Percentiles rank a stretch among this genome's conserved stretches.
Conservation (phyloP, 495 filamentous ascomycete genomes). For the Lophium mytilinum region DNA sequence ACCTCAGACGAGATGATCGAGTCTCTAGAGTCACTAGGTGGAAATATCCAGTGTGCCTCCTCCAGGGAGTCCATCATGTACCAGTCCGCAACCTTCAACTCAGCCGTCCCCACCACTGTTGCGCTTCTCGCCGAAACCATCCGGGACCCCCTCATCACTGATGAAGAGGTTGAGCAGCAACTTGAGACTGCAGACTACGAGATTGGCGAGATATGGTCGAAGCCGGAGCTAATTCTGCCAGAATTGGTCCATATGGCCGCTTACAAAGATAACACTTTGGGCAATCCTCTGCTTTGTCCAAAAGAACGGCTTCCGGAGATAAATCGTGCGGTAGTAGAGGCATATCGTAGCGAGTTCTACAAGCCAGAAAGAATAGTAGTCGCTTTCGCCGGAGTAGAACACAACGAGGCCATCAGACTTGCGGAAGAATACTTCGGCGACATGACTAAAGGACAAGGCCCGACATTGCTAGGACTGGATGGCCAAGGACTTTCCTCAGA, state of each 20-base stretch:
- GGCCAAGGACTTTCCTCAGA: not conserved
- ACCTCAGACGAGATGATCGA: constrained; percentile 81
- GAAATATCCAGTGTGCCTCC: constrained; percentile 93
- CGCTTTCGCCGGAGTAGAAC: constrained; percentile 87
- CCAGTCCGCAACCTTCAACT: constrained; percentile 96
- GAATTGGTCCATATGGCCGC: constrained; percentile 92
- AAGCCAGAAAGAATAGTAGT: constrained; percentile 85
- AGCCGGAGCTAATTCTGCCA: constrained; percentile 90
- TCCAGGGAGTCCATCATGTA: constrained; percentile 98
- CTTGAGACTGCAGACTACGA: constrained; percentile 89
- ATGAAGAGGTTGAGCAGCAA: constrained; percentile 80
- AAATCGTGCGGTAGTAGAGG: constrained; percentile 60
- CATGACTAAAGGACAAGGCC: constrained; percentile 54
- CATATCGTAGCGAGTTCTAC: constrained; percentile 78
- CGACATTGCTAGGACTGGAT: constrained; percentile 36
- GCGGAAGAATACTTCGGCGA: constrained; percentile 84
- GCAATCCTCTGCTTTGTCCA: constrained; percentile 88
- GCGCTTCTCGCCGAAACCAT: constrained; percentile 92
- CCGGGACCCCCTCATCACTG: constrained; percentile 77
- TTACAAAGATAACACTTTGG: constrained; percentile 90
- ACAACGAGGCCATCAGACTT: constrained; percentile 69
- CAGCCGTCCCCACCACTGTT: constrained; percentile 72
- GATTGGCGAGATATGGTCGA: constrained; percentile 95
- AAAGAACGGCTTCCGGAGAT: constrained; percentile 73
- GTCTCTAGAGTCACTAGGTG: constrained; percentile 73